Base-by-base conservation (phyloP, 2,329 filamentous ascomycete genomes). In the Beauveria asiatica region DNA sequence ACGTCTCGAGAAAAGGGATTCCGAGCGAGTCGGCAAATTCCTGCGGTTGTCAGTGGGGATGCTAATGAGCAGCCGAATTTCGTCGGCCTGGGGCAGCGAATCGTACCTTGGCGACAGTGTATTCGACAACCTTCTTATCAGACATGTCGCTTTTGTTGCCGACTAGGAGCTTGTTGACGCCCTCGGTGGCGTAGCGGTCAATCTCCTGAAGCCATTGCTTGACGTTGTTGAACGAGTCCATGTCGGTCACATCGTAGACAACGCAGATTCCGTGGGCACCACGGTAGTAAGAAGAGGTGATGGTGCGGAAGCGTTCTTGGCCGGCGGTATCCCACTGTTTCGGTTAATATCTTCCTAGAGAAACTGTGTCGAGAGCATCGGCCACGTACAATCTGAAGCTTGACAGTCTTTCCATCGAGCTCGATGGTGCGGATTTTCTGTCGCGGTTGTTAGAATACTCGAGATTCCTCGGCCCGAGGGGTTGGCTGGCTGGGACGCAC, bases 121-220 rank as follows among this genome's bases (percentile, higher is more conserved):
- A 99, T 78, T 99, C 94, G 64, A 99, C 94, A 45, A 97, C 94
- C 83, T 97, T 99, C 89, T 99, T 99, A 80, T 99, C 94, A 62
- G 93, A 87, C 92, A 99, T 97, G 89, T 99, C 94, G 79, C 92
- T 96, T 89, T 99, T 99, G 89, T 99, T 99, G 73, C 94, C 94
- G 64, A 99, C 93, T 64, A 99, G 87, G 67, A 99, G 84, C 85
- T 99, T 99, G 86, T 99, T 99, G 73, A 99, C 94, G 67, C 94
- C 94, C 80, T 99, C 94, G 68, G 94, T 99, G 69, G 94, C 94
- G 73, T 99, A 97, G 76, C 94, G 88, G 81, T 99, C 94, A 70
- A 99, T 99, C 81, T 99, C 94, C 78, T 99, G 94, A 64, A 99
- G 86, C 94, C 94, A 99, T 83, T 99, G 94, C 89, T 99, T 97